A percentile compares a stretch with the other conserved stretches of the same genome.
phyloP scores from a whole-genome alignment of 1,284 basidiomycete species.

The Apiotrichum sp. region DNA sequence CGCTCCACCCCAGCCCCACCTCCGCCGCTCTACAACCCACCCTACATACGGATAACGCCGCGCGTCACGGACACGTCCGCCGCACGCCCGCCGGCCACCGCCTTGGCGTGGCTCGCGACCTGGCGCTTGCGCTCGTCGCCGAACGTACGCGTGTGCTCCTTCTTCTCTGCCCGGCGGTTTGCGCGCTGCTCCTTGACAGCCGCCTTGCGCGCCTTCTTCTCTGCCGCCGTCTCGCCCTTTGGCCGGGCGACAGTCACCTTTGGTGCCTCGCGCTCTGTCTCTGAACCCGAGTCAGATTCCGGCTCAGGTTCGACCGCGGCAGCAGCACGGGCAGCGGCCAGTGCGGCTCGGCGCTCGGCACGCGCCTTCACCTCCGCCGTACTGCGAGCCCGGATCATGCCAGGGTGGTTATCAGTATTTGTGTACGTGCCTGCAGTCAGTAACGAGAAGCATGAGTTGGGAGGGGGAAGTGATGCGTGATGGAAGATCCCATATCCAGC shows the following conservation, averaged over 20 bases:
- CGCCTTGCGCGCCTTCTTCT: constrained; percentile 81
- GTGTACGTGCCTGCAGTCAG: constrained; percentile 72
- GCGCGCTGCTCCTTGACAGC: constrained; percentile 77
- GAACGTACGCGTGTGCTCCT: constrained; percentile 68
- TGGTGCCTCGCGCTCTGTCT: constrained; percentile 38
- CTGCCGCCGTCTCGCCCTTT: constrained; percentile 74
- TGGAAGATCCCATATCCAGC: too few relatives aligned
- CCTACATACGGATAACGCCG: background rate
- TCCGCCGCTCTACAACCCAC: too few relatives aligned
- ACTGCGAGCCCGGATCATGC: constrained; percentile 65
- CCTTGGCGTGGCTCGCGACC: constrained; percentile 50
- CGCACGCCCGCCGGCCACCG: constrained; percentile 42
- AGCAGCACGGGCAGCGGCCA: constrained; percentile 11
- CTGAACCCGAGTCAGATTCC: constrained; percentile 39
- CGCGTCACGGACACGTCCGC: constrained; percentile 37
- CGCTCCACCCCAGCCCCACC: too few relatives aligned
- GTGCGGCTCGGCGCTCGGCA: constrained; percentile 18
- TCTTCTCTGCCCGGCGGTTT: constrained; percentile 70
- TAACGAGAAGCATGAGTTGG: background rate
- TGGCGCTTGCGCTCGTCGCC: constrained; percentile 67
- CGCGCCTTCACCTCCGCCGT: constrained; percentile 43
- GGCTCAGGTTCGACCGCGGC: constrained; percentile 24
- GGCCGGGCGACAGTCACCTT: constrained; percentile 56
- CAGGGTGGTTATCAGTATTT: constrained; percentile 90
- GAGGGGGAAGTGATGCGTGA: too few relatives aligned